Evolutionary conservation across 2,329 filamentous ascomycete species (phyloP).

Genomic region (Pseudogymnoascus sp.): DNA sequence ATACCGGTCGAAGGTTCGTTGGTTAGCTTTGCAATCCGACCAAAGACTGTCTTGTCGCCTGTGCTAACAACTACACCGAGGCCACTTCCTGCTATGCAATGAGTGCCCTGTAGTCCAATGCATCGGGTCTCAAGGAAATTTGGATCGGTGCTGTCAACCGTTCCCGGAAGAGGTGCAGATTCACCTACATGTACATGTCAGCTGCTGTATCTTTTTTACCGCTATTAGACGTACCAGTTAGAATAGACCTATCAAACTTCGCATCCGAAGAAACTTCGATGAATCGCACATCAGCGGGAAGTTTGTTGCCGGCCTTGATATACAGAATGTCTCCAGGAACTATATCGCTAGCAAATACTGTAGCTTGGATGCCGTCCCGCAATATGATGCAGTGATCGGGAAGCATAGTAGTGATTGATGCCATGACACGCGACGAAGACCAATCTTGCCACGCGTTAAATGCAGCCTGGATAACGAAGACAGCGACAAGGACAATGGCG

Average conservation of each 20-base stretch:
- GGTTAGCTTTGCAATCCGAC: conserved; percentile 64
- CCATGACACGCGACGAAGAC: conserved; percentile 70
- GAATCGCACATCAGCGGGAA: conserved; percentile 67
- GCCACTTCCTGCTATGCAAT: conserved; percentile 62
- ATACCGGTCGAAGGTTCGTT: conserved; percentile 59
- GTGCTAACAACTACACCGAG: conserved; percentile 63
- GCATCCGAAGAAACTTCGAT: conserved; percentile 60
- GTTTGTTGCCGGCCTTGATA: conserved; percentile 63
- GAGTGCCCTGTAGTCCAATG: conserved; percentile 72
- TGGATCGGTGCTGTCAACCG: conserved; percentile 57
- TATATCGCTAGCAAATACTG: conserved; percentile 48
- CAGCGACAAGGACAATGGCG: conserved; percentile 62
- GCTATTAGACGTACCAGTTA: conserved; percentile 46
- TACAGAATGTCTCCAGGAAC: conserved; percentile 64
- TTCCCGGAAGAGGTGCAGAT: conserved; percentile 55
- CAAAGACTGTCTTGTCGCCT: conserved; percentile 67
- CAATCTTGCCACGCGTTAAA: conserved; percentile 70
- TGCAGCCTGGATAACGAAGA: conserved; percentile 60
- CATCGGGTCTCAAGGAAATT: conserved; percentile 72
- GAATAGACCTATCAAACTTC: conserved; percentile 64
- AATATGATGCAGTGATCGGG: conserved; percentile 61
- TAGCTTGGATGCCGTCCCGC: conserved; percentile 47
- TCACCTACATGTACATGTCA: conserved; percentile 39
- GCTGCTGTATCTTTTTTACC: background rate
- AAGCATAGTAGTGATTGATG: conserved; percentile 72